A percentile compares a stretch with the other conserved stretches of the same genome.
Evolutionary conservation across 306 rosid genomes (phyloP).

Genomic region (Astragalus membranaceus): DNA sequence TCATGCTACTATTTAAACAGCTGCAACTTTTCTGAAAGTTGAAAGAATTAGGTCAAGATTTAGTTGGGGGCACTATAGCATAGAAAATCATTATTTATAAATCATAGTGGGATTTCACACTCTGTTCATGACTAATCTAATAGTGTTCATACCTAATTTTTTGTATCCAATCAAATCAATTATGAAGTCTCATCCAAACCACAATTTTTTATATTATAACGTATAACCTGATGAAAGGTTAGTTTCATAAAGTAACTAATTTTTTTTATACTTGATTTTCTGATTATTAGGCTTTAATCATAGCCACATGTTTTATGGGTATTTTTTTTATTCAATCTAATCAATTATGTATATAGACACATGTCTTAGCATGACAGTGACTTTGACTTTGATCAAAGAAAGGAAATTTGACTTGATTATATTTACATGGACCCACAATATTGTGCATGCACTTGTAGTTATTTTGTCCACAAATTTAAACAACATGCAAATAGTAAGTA

Average conservation of each 20-base stretch:
- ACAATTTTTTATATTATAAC: conserved; percentile 21
- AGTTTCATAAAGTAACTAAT: conserved; percentile 27
- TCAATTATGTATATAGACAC: conserved; percentile 15
- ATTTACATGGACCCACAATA: conserved; percentile 46
- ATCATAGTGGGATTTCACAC: conserved; percentile 25
- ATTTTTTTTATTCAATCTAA: conserved; percentile 4
- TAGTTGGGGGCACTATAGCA: conserved; percentile 32
- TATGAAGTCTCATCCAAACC: conserved; percentile 35
- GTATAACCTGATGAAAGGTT: conserved; percentile 18
- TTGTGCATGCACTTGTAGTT: conserved; percentile 24
- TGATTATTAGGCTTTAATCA: conserved; percentile 17
- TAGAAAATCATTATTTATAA: conserved; percentile 22
- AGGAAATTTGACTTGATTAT: conserved; percentile 23
- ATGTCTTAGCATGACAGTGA: conserved; percentile 30
- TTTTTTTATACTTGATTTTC: conserved; percentile 21
- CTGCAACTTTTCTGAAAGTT: conserved; percentile 15
- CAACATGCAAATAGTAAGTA: conserved; percentile 9
- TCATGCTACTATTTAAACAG: conserved; percentile 23
- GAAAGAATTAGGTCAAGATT: conserved; percentile 35
- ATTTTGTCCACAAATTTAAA: conserved; percentile 43
- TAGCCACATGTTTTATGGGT: conserved; percentile 26
- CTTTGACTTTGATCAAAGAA: conserved; percentile 37
- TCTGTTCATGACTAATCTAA: conserved; percentile 29
- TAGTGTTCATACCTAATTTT: conserved; percentile 31
- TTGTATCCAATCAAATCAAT: conserved; percentile 28